Evolutionary conservation across 2,329 filamentous ascomycete species (phyloP).

Genomic region (Talaromyces atroroseus): DNA sequence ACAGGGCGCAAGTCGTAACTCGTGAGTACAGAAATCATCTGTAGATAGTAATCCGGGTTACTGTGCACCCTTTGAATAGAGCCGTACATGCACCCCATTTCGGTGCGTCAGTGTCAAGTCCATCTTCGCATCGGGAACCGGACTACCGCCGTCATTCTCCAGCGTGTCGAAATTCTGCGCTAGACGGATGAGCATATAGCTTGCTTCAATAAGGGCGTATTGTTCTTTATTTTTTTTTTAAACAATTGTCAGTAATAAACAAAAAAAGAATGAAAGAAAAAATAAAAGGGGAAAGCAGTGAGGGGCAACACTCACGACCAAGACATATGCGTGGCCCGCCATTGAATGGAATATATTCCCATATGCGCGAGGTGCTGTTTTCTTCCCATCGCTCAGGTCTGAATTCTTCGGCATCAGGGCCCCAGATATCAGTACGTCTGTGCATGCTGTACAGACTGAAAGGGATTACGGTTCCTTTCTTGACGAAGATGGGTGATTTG

Average conservation of each 20-base stretch:
- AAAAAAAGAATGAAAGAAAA: neutral
- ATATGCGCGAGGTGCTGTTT: conserved; percentile 40
- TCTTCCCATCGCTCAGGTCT: conserved; percentile 45
- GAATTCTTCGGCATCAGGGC: conserved; percentile 42
- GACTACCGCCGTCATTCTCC: conserved; percentile 10
- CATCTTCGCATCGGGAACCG: conserved; percentile 5
- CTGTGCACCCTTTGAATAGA: neutral
- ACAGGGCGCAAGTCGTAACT: too few relatives aligned
- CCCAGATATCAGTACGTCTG: conserved; percentile 53
- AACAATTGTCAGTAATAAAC: neutral
- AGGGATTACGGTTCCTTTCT: conserved; percentile 59
- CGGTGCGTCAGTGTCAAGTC: conserved; percentile 10
- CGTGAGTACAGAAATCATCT: too few relatives aligned
- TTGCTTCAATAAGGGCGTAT: conserved; percentile 22
- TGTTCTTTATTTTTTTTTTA: conserved; percentile 17
- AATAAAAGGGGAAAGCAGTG: conserved; percentile 20
- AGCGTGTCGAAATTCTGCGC: conserved; percentile 49
- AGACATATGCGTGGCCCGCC: conserved; percentile 24
- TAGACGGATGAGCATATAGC: conserved; percentile 20
- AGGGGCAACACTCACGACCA: conserved; percentile 19
- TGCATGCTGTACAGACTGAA: conserved; percentile 71
- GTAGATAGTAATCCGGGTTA: too few relatives aligned
- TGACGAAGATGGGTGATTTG: conserved; percentile 56
- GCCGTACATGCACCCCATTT: conserved; percentile 9
- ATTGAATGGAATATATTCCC: conserved; percentile 35